Evolutionary conservation across 352 stramenopile species (phyloP), one percentile per base, ranked within the genome.

Genomic region (Nothophytophthora sp.): DNA sequence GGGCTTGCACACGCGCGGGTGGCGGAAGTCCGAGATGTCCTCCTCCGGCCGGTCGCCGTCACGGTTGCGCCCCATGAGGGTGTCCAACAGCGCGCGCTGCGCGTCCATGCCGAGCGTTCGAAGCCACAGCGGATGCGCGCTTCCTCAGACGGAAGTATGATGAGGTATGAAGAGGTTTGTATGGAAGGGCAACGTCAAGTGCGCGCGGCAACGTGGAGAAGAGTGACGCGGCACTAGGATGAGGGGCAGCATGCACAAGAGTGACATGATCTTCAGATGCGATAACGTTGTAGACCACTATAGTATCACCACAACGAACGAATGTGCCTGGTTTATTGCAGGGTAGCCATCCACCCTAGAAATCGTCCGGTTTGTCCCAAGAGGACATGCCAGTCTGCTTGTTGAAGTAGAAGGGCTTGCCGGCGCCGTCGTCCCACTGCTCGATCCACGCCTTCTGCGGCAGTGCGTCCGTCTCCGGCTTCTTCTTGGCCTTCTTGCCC

Each of bases 41-140:
- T 94, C 83, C n/a, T 90, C 63, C 4, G 85, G 81, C 30, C 74
- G 71, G 54, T 96, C 87, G 11, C 86, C 85, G 61, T 97, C 91
- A 51, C 90, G 84, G 68, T 97, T 97, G 7, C 90, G 76, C 27
- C 90, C 90, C 90, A 97, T 97, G 35, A 97, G 81, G 43, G 81
- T 74, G 64, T 97, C 90, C 42, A 96, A 70, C 42, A 96, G 63
- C 48, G 81, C 87, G 38, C 87, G 82, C 63, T 96, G 87, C 23
- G 70, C 78, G 47, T 96, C 87, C 81, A 96, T 91, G 18, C 23
- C 27, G 48, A 48, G 47, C 20, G 46, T 41, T n/a, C n/a, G n/a
- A n/a, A n/a, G n/a, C n/a, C n/a, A n/a, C n/a, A n/a, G n/a, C n/a
- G n/a, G n/a, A n/a, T n/a, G n/a, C n/a, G n/a, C n/a, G n/a, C n/a